Conservation (phyloP, 352 stramenopile genomes). For the Phytophthora europaea region DNA sequence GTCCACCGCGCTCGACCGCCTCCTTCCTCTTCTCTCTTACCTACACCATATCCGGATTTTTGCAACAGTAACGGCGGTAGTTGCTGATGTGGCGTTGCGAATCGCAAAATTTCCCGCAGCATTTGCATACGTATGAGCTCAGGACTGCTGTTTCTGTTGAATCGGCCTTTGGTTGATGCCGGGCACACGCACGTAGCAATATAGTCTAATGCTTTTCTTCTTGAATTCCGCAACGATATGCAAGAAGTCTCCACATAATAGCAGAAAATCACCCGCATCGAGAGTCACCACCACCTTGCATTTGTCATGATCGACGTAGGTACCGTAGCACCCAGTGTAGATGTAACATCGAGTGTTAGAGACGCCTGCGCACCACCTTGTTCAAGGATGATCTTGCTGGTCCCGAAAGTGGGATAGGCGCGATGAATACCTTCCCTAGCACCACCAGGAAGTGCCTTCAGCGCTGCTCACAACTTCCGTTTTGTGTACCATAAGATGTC, state of each 20-base stretch:
- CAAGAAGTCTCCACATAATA: background rate
- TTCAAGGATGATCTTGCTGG: background rate
- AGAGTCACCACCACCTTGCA: background rate
- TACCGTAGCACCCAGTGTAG: background rate
- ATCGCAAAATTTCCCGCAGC: background rate
- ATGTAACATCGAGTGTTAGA: background rate
- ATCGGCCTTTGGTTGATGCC: background rate
- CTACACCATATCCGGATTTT: background rate
- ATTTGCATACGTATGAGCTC: background rate
- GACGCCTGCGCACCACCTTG: background rate
- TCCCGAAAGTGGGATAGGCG: background rate
- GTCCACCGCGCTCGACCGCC: background rate
- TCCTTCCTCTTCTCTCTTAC: background rate
- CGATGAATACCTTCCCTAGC: background rate
- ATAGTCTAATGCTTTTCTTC: background rate
- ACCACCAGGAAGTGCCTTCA: background rate
- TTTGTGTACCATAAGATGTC: background rate
- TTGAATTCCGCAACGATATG: background rate
- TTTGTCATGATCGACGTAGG: background rate
- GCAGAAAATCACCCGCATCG: background rate
- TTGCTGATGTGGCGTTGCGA: background rate
- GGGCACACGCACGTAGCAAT: background rate
- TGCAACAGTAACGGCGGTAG: background rate
- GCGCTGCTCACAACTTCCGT: background rate
- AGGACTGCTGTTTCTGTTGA: background rate